Evolutionary conservation across 2,329 filamentous ascomycete species (phyloP), one percentile per base, ranked within the genome.

Genomic region (Colletotrichum lupini): DNA sequence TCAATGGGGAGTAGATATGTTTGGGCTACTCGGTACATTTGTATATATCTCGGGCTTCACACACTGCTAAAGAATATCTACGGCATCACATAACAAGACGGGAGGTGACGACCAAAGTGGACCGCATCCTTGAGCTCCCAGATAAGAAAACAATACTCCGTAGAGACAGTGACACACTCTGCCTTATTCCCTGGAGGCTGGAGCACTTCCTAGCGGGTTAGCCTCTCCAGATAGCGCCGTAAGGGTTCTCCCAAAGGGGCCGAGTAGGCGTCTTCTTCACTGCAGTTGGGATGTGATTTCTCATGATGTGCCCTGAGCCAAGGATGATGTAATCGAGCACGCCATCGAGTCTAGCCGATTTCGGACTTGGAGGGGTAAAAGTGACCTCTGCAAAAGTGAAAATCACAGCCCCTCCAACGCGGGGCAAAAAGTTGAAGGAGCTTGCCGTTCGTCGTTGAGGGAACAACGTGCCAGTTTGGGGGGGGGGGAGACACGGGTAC

Each of bases 301-400:
- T 24, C 35, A 73, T 73, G 70, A 70, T 70, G 70, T 73, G 67
- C 71, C 71, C 56, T 53, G 22, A 46, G 67, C 71, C 67, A 73
- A 73, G 60, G 71, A 73, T 73, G 71, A 73, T 73, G 71, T 73
- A 73, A 73, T 60, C 71, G 71, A 73, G 71, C 71, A 73, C 71
- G 71, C 71, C 71, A 73, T 73, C 67, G 26, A 9, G 60, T 9
- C 71, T 73, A 70, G 46, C 67, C 67, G 24, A 26, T 61, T 52
- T 12, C 12, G 55, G 71, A 49, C 22, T 61, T 73, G 71, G 71
- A 70, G 71, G 71, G 71, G 71, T 66, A 73, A 49, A 49, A 49
- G 59, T 46, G 70, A 60, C 69, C 65, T 22, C 56, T 70, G 56
- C 24, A 28, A 55, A 28, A 70, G 30, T 5, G 12, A 35, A 58